phyloP scores from a whole-genome alignment of 2,329 filamentous ascomycete species.

The Nannizziopsis arthrosporioides region DNA sequence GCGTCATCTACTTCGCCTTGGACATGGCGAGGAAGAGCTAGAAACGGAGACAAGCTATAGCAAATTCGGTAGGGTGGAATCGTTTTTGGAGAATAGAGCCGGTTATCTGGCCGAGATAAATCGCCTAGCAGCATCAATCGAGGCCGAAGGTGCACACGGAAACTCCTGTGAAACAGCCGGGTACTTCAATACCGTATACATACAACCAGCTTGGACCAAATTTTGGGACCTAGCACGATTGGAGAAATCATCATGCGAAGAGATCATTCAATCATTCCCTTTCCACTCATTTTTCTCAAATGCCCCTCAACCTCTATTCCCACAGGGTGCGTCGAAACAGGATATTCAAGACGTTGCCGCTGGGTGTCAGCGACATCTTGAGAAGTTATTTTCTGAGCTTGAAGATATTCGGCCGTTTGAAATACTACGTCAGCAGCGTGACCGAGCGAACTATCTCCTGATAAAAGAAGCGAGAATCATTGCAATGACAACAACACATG shows the following conservation, averaged over 20 bases:
- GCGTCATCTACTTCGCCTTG: constrained; percentile 79
- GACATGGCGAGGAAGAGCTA: constrained; percentile 90
- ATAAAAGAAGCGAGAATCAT: constrained; percentile 94
- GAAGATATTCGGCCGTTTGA: constrained; percentile 93
- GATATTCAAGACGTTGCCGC: constrained; percentile 61
- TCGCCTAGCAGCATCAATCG: constrained; percentile 71
- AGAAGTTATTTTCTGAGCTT: constrained; percentile 81
- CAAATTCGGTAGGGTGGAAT: constrained; percentile 89
- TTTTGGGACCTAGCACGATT: constrained; percentile 58
- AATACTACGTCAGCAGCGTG: constrained; percentile 72
- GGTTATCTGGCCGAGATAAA: constrained; percentile 71
- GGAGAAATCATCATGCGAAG: constrained; percentile 45
- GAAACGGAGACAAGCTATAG: constrained; percentile 77
- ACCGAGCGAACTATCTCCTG: constrained; percentile 92
- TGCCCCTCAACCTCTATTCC: constrained; percentile 76
- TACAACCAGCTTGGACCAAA: constrained; percentile 76
- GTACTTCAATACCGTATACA: constrained; percentile 89
- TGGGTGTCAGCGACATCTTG: constrained; percentile 80
- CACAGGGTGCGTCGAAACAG: constrained; percentile 52
- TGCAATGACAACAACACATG: constrained; percentile 97
- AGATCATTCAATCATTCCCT: constrained; percentile 65
- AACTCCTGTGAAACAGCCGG: constrained; percentile 93
- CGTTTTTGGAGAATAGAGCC: constrained; percentile 79
- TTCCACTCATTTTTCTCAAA: constrained; percentile 81
- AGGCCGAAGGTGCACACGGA: constrained; percentile 83